Base-by-base conservation (phyloP, 148 eudicot species). In the Spergularia marina region DNA sequence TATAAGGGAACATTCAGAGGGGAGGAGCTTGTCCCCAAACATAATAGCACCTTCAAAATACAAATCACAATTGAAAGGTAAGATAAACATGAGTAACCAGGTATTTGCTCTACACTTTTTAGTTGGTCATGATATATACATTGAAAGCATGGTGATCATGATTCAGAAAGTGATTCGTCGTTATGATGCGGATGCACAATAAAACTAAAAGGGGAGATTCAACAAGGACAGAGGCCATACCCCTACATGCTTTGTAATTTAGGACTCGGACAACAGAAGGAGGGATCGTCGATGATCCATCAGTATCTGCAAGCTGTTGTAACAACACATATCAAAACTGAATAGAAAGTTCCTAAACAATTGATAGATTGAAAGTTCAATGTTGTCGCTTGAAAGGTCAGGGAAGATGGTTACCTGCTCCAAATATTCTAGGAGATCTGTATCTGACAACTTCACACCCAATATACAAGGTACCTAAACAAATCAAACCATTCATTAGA, bases 11-110 rank as follows among this genome's bases (percentile, higher is more conserved):
- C 99, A 95, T 76, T 95, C 97, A 18, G 99, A 95, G 56, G 89
- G 99, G 79, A 95, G 88, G 80, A 95, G 85, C 49, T 83, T 54
- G 80, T 95, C 99, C 55, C 99, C 99, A 75, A 95, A 95, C 99
- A 95, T 95, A 68, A 95, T 92, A 71, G 99, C 99, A 56, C 99
- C 98, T 94, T 80, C 71, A 63, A 15, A 68, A 61, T 69, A 25
- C 53, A 77, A 47, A 79, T 55, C 40, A 73, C 4, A 70, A 1
- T 41, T 7, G 8, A 10, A 20, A 12, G 56, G 23, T n/a, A 53
- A 70, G 20, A 44, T 20, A 14, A 44, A 54, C 15, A 30, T 1
- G 36, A 30, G 36, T 30, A 30, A 30, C 2, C 36, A 30, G 36
- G 36, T 30, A 30, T 30, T 30, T 30, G 36, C 36, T 30, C 36